These are phyloP conservation scores for Colletotrichum viniferum DNA, from an alignment of 2,329 filamentous ascomycete species.

Conservation along the genomic window DNA sequence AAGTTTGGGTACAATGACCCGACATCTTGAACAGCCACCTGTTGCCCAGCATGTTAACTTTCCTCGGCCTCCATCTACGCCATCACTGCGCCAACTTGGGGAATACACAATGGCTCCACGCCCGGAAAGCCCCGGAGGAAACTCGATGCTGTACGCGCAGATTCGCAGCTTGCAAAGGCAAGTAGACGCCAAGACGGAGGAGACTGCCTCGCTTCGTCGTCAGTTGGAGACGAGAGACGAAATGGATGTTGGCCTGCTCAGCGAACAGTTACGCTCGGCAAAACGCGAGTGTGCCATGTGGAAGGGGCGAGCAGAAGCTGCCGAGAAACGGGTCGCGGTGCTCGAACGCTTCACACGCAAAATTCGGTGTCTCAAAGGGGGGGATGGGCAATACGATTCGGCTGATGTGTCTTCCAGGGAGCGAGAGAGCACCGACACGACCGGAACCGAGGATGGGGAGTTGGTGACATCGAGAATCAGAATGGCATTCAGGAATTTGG, in stretches of 20 bases:
- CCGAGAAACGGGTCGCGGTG: slow-evolving; percentile 56
- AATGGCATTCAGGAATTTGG: neutral
- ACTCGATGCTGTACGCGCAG: slow-evolving; percentile 48
- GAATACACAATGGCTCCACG: neutral
- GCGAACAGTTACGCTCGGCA: slow-evolving; percentile 50
- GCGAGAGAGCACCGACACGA: neutral
- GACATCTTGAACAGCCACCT: slow-evolving; percentile 39
- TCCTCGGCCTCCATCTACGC: slow-evolving; percentile 35
- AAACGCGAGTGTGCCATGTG: slow-evolving; percentile 51
- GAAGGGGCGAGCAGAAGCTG: slow-evolving; percentile 59
- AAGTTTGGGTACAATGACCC: slow-evolving; percentile 42
- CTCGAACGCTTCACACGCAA: slow-evolving; percentile 48
- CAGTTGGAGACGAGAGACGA: slow-evolving; percentile 49
- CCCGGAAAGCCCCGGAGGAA: slow-evolving; percentile 29
- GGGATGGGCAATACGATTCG: neutral
- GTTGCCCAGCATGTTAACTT: slow-evolving; percentile 43
- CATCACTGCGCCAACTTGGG: slow-evolving; percentile 20
- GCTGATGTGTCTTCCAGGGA: neutral
- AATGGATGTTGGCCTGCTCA: slow-evolving; percentile 48
- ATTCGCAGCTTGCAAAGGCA: slow-evolving; percentile 54
- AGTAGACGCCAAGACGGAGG: slow-evolving; percentile 49
- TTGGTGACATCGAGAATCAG: neutral
- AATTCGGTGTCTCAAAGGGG: slow-evolving; percentile 34
- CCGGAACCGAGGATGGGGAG: slow-evolving; percentile 1
- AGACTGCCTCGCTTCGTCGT: slow-evolving; percentile 46